Percentiles rank a stretch among this genome's conserved stretches.
phyloP scores from a whole-genome alignment of 768 basidiomycete species.

The Rhizopogon sp. region DNA sequence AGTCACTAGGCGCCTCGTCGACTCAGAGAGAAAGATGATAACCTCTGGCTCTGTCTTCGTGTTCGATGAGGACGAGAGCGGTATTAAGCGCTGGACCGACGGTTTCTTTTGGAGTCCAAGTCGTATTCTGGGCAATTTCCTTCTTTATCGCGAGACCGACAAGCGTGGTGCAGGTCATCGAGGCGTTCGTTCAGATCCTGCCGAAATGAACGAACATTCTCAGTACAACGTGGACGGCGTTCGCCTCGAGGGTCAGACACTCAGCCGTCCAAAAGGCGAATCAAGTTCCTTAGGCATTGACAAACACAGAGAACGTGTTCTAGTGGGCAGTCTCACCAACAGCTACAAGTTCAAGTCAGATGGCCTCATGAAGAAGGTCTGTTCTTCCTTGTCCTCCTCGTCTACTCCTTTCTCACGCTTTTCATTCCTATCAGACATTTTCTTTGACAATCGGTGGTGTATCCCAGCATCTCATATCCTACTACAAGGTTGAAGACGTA shows the following conservation, averaged over 20 bases:
- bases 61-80: conserved; percentile 95
- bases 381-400: conserved; percentile 17
- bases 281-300: conserved; percentile 46
- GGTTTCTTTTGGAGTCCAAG: conserved; percentile 96
- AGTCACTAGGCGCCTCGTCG: conserved; percentile 88
- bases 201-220: conserved; percentile 34
- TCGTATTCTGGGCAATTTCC: conserved; percentile 89
- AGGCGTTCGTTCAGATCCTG: conserved; percentile 38
- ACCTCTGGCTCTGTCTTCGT: conserved; percentile 92
- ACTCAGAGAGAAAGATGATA: conserved; percentile 90
- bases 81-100: conserved; percentile 98
- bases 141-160: conserved; percentile 93
- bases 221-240: conserved; percentile 30
- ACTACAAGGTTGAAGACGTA: conserved; percentile 92
- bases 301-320: conserved; percentile 69
- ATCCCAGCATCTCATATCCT: conserved; percentile 90
- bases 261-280: conserved; percentile 63
- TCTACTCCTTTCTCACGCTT: conserved; percentile 24
- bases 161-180: conserved; percentile 68
- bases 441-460: conserved; percentile 82
- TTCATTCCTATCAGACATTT: conserved; percentile 60
- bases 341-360: conserved; percentile 90
- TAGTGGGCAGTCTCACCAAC: conserved; percentile 90
- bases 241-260: conserved; percentile 35
- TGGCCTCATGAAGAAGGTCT: conserved; percentile 96